Conservation (phyloP, 495 filamentous ascomycete species). For the Neurospora sp. region DNA sequence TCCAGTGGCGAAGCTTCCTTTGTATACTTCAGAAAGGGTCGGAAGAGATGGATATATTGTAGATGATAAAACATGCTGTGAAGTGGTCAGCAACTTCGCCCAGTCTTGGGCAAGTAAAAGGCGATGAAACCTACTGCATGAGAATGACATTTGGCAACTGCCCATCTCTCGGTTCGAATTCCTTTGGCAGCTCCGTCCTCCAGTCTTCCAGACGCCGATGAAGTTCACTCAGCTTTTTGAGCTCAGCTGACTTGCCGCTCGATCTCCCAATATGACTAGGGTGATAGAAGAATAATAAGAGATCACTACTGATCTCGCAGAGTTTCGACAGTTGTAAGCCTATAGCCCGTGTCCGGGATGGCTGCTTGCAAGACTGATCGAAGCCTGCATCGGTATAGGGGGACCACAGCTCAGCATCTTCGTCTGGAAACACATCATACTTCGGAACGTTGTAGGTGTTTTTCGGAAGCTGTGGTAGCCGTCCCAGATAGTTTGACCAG, state of each 20-base stretch:
- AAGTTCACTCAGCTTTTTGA: slow-evolving; percentile 87
- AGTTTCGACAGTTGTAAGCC: slow-evolving; percentile 72
- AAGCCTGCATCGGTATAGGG: slow-evolving; percentile 82
- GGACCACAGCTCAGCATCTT: slow-evolving; percentile 77
- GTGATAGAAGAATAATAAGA: slow-evolving; percentile 85
- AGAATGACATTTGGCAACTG: slow-evolving; percentile 79
- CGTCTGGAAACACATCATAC: slow-evolving; percentile 80
- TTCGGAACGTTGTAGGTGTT: slow-evolving; percentile 74
- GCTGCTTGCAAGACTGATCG: slow-evolving; percentile 57
- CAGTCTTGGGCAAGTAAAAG: not conserved
- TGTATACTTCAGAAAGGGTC: slow-evolving; percentile 88
- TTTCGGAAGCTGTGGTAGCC: slow-evolving; percentile 75
- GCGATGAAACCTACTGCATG: slow-evolving; percentile 68
- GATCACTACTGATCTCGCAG: slow-evolving; percentile 87
- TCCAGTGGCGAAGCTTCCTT: slow-evolving; percentile 66
- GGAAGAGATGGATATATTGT: slow-evolving; percentile 93
- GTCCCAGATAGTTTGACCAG: slow-evolving; percentile 96
- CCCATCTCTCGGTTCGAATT: slow-evolving; percentile 83
- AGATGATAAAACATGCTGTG: slow-evolving; percentile 92
- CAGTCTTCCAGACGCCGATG: slow-evolving; percentile 86
- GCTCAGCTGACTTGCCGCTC: slow-evolving; percentile 52
- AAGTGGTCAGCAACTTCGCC: slow-evolving; percentile 19
- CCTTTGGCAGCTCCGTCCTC: slow-evolving; percentile 74
- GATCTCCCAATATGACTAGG: slow-evolving; percentile 53
- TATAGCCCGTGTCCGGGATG: slow-evolving; percentile 72